Conservation (phyloP, 805 yeast species). For the Metschnikowia kofuensis region DNA sequence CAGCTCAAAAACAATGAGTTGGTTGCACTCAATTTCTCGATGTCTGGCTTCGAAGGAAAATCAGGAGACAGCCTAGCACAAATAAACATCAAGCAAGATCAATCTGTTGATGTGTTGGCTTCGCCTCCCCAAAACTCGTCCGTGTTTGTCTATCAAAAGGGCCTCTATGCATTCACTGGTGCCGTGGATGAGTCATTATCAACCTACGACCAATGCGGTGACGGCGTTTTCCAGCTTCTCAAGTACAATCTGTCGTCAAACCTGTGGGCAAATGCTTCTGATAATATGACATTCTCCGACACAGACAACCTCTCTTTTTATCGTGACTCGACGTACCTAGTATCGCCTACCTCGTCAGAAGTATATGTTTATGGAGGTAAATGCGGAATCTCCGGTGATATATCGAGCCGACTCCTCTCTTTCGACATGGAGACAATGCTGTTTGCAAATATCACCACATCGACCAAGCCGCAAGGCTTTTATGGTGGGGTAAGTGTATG, state of each 20-base stretch:
- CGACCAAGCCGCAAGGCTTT: slow-evolving; percentile 55
- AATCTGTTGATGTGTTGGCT: slow-evolving; percentile 20
- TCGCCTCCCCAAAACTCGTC: slow-evolving; percentile 34
- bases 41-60: slow-evolving; percentile 26
- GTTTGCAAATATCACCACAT: slow-evolving; percentile 40
- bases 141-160: slow-evolving; percentile 26
- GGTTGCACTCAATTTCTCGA: slow-evolving; percentile 33
- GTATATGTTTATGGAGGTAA: slow-evolving; percentile 58
- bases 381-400: slow-evolving; percentile 21
- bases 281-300: slow-evolving; percentile 21
- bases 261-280: slow-evolving; percentile 20
- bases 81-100: slow-evolving; percentile 21
- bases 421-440: slow-evolving; percentile 34
- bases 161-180: slow-evolving; percentile 30
- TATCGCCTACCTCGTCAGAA: slow-evolving; percentile 33
- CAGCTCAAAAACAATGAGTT: slow-evolving; percentile 37
- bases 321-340: slow-evolving; percentile 39
- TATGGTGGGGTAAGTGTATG: slow-evolving; percentile 48
- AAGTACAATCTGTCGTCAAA: slow-evolving; percentile 18
- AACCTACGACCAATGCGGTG: slow-evolving; percentile 24
- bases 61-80: slow-evolving; percentile 11
- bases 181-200: slow-evolving; percentile 2
- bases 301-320: slow-evolving; percentile 31
- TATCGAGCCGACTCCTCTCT: slow-evolving; percentile 44
- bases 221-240: slow-evolving; percentile 23